Conservation (phyloP, 345 rosid genomes). For the Eucalyptus pumila region DNA sequence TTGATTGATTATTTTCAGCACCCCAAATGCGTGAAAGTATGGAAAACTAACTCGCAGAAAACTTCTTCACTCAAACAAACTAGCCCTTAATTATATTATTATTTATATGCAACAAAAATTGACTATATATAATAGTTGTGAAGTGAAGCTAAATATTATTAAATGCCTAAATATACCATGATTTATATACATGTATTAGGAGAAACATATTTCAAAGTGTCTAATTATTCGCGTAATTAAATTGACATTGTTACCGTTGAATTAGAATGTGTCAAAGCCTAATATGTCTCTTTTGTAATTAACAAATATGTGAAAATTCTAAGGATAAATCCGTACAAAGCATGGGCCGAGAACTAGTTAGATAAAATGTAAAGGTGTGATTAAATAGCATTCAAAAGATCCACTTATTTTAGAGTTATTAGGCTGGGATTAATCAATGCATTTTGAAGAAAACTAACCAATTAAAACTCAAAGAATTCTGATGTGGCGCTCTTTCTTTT, state of each 20-base stretch:
- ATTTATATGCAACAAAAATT: not conserved
- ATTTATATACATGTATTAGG: not conserved
- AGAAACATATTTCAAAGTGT: not conserved
- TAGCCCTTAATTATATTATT: too few species aligned
- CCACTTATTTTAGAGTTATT: not conserved
- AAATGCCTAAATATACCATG: not conserved
- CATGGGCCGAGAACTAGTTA: not conserved
- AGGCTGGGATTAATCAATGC: too few species aligned
- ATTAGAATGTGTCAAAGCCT: not conserved
- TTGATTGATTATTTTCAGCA: rapidly evolving
- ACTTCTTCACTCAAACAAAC: rapidly evolving
- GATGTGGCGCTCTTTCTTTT: not conserved
- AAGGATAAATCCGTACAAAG: not conserved
- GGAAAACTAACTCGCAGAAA: not conserved
- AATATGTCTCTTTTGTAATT: not conserved
- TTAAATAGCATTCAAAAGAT: not conserved
- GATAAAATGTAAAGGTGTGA: not conserved
- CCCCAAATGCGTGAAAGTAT: rapidly evolving
- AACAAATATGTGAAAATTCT: not conserved
- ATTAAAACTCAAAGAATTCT: too few species aligned
- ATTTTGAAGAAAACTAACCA: too few species aligned
- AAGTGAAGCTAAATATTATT: not conserved
- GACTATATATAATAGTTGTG: not conserved
- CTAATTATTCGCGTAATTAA: not conserved
- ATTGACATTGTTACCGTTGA: too few species aligned